Base-by-base conservation (phyloP, 352 stramenopile genomes). In the Pythium rishiriense region DNA sequence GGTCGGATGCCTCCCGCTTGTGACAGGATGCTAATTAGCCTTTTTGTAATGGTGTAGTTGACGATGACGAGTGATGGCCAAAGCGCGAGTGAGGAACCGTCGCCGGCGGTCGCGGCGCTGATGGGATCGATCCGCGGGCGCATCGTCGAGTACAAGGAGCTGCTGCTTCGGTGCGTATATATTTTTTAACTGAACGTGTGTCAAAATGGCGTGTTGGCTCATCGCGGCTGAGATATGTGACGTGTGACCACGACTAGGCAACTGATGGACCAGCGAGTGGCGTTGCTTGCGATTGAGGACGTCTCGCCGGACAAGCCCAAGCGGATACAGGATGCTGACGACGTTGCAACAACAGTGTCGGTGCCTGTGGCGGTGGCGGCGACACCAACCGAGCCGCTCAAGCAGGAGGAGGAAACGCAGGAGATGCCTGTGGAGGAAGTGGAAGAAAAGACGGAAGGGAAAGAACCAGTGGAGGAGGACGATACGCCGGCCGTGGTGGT, bases 121-220 rank as follows among this genome's bases (percentile, higher is more conserved):
- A 65, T 91, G 46, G 55, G 53, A 15, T 66, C 74, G 51, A 85
- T 90, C 35, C 78, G 81, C 49, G 78, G 77, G 41, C 82, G 75
- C 70, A 82, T 92, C 68, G 70, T 87, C 49, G 79, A 83, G 75
- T 90, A 92, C 78, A 88, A 90, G 66, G 70, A 80, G 66, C 61
- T 77, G 55, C 67, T 90, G 46, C 75, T 90, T 59, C 74, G 78
- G 83, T 92, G 69, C 62, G 80, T 79, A 25, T 12, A n/a, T 25
- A 15, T 58, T 19, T 33, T 56, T 5, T 15, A 33, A 8, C 28
- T 17, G 6, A 46, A 52, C 37, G 12, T 24, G 69, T 37, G 24
- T 19, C 1, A 17, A 2, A 6, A 43, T n/a, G 37, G 37, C 14
- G 37, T 43, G 37, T 43, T 43, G 37, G 37, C 37, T 43, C 37